These are phyloP conservation scores for Citrullus amarus DNA, from an alignment of 306 rosid species.

Conservation along the genomic window DNA sequence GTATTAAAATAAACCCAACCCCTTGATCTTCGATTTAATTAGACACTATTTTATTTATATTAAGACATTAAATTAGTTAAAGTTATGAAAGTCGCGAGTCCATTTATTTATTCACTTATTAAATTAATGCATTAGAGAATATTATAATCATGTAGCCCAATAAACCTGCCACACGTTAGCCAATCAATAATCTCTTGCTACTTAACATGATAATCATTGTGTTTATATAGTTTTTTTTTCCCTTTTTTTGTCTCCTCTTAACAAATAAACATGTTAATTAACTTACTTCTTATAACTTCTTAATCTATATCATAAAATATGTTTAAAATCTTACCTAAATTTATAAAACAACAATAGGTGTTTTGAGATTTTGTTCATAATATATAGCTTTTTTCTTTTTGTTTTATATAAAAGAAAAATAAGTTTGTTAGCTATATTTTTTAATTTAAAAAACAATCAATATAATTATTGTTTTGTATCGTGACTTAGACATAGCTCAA, in stretches of 20 bases:
- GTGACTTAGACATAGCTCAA: no score
- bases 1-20: neutral
- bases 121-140: neutral
- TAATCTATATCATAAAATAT: neutral
- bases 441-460: no score
- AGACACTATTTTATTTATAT: neutral
- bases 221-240: neutral
- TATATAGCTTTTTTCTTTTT: no score
- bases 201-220: neutral
- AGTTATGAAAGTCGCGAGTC: neutral
- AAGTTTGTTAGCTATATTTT: no score
- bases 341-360: neutral
- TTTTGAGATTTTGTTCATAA: neutral
- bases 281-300: neutral
- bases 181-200: neutral
- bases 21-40: neutral
- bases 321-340: neutral
- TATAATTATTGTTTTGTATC: no score
- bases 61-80: neutral
- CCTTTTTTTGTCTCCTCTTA: neutral
- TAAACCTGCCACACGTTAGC: neutral
- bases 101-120: neutral
- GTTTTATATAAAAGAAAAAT: no score
- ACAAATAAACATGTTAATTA: neutral
- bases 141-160: neutral